Evolutionary conservation across 1,284 basidiomycete genomes (phyloP).

Genomic region (Naganishia liquefaciens): DNA sequence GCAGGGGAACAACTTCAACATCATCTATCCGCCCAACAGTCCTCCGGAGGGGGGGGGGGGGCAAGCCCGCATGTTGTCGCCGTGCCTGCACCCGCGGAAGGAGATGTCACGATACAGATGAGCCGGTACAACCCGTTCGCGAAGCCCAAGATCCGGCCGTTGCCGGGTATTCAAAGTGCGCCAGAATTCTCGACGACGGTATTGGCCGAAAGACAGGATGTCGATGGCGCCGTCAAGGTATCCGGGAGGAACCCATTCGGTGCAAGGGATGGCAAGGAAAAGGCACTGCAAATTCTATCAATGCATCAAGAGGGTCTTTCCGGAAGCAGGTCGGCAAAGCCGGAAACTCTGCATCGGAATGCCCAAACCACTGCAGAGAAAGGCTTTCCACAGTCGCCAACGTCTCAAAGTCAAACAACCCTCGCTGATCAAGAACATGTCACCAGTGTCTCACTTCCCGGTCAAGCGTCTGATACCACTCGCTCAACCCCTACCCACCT

Average conservation of each 20-base stretch:
- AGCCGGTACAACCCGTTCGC: conserved; percentile 11
- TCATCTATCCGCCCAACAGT: too few species aligned
- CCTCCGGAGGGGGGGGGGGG: too few species aligned
- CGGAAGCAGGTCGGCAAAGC: too few species aligned
- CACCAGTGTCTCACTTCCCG: background rate
- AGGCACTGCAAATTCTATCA: too few species aligned
- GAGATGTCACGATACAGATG: background rate
- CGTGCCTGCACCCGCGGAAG: too few species aligned
- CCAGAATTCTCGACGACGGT: background rate
- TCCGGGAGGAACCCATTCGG: background rate
- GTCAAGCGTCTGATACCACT: background rate
- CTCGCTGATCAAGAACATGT: background rate
- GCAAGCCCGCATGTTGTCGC: too few species aligned
- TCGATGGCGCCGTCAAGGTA: background rate
- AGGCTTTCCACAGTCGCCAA: too few species aligned
- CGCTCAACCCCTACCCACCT: background rate
- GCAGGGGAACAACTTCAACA: too few species aligned
- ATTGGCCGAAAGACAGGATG: background rate
- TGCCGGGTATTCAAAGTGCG: background rate
- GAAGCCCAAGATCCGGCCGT: background rate
- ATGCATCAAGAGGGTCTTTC: too few species aligned
- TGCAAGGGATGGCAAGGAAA: background rate
- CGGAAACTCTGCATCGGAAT: too few species aligned
- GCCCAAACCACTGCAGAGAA: too few species aligned
- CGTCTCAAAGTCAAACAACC: too few species aligned